phyloP scores from a whole-genome alignment of 306 rosid genomes.

The Styphnolobium japonicum region DNA sequence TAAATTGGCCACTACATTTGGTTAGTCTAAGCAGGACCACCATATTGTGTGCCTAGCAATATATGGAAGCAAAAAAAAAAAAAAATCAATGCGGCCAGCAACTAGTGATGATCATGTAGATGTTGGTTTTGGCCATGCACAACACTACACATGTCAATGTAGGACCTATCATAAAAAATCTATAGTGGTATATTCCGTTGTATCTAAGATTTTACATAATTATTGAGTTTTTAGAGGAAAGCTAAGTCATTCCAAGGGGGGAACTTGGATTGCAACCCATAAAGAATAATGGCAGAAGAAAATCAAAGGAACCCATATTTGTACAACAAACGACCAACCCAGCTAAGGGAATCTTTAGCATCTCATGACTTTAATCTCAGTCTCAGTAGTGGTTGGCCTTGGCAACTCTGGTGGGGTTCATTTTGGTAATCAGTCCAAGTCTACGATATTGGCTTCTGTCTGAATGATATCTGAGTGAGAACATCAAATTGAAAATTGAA shows the following conservation, averaged over 20 bases:
- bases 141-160: slow-evolving; percentile 7
- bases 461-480: background rate
- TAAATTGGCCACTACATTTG: background rate
- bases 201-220: background rate
- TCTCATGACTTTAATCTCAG: background rate
- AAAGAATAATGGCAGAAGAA: background rate
- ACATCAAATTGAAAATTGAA: background rate
- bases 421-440: slow-evolving; percentile 18
- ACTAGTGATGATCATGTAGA: slow-evolving; percentile 3
- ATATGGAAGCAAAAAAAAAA: background rate
- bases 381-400: background rate
- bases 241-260: background rate
- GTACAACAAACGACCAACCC: slow-evolving; percentile 11
- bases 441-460: background rate
- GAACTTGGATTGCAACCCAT: background rate
- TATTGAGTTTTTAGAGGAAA: background rate
- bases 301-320: slow-evolving; percentile 25
- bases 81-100: slow-evolving; percentile 3
- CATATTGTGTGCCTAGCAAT: background rate
- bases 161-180: slow-evolving; percentile 30
- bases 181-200: background rate
- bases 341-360: background rate
- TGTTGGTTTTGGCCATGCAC: slow-evolving; percentile 18
- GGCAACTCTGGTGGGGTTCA: background rate
- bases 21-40: slow-evolving; percentile 22